Percentiles rank a stretch among this genome's conserved stretches.
These are phyloP conservation scores for Pseudonitzschia pungens DNA, from an alignment of 108 stramenopile genomes.

Conservation along the genomic window DNA sequence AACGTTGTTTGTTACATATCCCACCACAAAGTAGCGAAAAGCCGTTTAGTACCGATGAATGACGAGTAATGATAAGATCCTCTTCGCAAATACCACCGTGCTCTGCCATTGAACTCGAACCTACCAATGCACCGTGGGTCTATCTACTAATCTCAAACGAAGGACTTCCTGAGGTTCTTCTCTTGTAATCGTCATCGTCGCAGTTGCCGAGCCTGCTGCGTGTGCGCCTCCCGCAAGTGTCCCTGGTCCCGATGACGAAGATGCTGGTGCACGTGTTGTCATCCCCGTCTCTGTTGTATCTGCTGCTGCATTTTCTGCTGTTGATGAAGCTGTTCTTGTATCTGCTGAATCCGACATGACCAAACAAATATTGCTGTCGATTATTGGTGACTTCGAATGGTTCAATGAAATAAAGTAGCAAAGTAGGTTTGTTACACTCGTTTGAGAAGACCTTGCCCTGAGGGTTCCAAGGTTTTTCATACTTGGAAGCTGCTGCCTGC, in stretches of 20 bases:
- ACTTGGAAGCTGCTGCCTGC: too few species aligned
- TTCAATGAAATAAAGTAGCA: too few species aligned
- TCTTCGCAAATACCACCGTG: neutral
- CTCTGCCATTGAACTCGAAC: slow-evolving; percentile 4
- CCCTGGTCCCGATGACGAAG: slow-evolving; percentile 3
- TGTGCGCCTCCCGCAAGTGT: neutral
- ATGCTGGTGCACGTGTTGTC: neutral
- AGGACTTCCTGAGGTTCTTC: slow-evolving; percentile 28
- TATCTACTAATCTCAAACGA: slow-evolving; percentile 26
- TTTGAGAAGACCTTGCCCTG: too few species aligned
- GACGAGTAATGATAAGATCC: too few species aligned
- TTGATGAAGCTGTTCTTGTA: neutral
- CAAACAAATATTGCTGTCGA: too few species aligned
- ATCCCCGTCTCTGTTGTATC: neutral
- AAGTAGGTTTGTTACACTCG: too few species aligned
- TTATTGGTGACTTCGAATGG: too few species aligned
- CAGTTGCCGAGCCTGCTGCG: slow-evolving; percentile 34
- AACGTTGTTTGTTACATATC: too few species aligned
- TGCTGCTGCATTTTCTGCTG: neutral
- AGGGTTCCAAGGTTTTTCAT: too few species aligned
- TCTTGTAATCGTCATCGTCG: slow-evolving; percentile 9
- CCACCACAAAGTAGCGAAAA: too few species aligned
- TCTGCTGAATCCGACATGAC: neutral
- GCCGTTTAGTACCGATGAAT: too few species aligned
- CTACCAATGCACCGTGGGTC: slow-evolving; percentile 41